Base-by-base conservation (phyloP, 2,329 filamentous ascomycete species). In the Alternaria metachromatica region DNA sequence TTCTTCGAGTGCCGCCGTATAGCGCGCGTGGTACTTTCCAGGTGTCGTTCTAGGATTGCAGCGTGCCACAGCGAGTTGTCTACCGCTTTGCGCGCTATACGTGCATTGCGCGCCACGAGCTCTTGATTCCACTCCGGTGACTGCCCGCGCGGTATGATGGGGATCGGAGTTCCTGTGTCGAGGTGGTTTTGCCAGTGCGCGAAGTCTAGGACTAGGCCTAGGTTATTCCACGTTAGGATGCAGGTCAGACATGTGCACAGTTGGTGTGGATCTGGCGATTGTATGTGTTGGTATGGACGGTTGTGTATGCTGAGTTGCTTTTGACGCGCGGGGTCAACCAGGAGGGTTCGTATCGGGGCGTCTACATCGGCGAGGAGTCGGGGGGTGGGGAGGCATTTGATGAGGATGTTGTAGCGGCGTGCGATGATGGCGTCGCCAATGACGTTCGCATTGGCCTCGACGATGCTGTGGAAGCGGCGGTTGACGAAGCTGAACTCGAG, bases 171-270 rank as follows among this genome's bases (percentile, higher is more conserved):
- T 1, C 85, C 83, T 0, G 71, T 67, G 60, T 89, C 84, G 8
- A 89, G 81, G 46, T 85, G 71, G 2, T 69, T 48, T 69, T 88
- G 87, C 84, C 86, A 89, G 69, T 86, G 80, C 0, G 85, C 83
- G 68, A 89, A 86, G 68, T 89, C 87, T 11, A 88, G 81, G 12
- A 83, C 77, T 0, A 88, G 69, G 62, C 82, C 83, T 6, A 89
- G 81, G 13, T 85, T 83, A 66, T 87, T 87, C 87, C 87, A 89
- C 3, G 84, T 81, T 41, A 87, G 71, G 46, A 86, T 76, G 70
- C 87, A 89, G 0, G 84, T 86, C 25, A 87, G 74, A 69, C 87
- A 89, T 2, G 85, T 87, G 76, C 87, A 89, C 5, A 87, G 75
- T n/a, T 82, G 71, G 11, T 72, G 56, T 0, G 81, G 78, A 64